These are phyloP conservation scores for Phytophthora hybrid DNA, from an alignment of 352 stramenopile genomes.

Conservation along the genomic window DNA sequence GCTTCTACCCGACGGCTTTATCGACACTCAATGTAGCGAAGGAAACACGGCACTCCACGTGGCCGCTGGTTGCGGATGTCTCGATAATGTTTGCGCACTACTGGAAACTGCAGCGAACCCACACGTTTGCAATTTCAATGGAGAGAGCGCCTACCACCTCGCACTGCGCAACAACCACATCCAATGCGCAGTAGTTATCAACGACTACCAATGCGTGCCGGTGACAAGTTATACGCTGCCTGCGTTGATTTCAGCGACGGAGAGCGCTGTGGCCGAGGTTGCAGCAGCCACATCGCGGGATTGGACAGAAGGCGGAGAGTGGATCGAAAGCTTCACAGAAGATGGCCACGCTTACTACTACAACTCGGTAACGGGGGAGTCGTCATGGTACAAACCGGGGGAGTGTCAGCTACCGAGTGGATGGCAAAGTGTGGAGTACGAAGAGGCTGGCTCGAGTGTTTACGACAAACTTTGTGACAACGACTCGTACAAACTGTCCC, in stretches of 20 bases:
- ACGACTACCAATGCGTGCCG: slow-evolving; percentile 57
- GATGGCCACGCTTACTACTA: slow-evolving; percentile 76
- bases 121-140: slow-evolving; percentile 47
- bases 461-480: slow-evolving; percentile 7
- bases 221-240: slow-evolving; percentile 5
- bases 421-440: not conserved
- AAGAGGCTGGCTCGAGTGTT: slow-evolving; percentile 1
- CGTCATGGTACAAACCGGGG: slow-evolving; percentile 59
- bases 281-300: not conserved
- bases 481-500: slow-evolving; percentile 16
- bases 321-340: slow-evolving; percentile 58
- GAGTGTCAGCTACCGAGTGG: slow-evolving; percentile 1
- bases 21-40: slow-evolving; percentile 58
- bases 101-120: slow-evolving; percentile 70
- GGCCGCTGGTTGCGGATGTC: slow-evolving; percentile 63
- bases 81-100: slow-evolving; percentile 57
- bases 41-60: slow-evolving; percentile 76
- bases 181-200: slow-evolving; percentile 55
- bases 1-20: slow-evolving; percentile 45
- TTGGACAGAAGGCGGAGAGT: slow-evolving; percentile 22
- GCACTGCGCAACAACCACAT: slow-evolving; percentile 70
- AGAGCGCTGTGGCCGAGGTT: slow-evolving; percentile 4
- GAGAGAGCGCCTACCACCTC: slow-evolving; percentile 60
- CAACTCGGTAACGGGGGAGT: slow-evolving; percentile 60
- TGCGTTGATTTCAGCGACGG: slow-evolving; percentile 5